A percentile compares a stretch with the other conserved stretches of the same genome.
phyloP scores from a whole-genome alignment of 352 stramenopile species.

The Peronospora destructor region DNA sequence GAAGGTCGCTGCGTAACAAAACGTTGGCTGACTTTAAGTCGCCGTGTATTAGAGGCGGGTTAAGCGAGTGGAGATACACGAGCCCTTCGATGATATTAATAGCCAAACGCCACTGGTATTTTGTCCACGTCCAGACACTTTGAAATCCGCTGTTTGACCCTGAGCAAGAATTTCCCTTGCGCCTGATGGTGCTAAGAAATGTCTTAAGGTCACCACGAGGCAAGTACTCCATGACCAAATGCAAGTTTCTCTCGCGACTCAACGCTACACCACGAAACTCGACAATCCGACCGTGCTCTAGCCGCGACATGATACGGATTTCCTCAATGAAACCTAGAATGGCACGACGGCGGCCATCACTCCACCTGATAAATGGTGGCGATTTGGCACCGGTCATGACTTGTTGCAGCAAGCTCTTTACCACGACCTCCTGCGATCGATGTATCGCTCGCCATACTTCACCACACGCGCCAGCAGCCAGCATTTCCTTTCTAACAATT shows the following conservation, averaged over 20 bases:
- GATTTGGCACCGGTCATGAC: constrained; percentile 9
- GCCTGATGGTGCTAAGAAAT: constrained; percentile 29
- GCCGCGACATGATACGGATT: constrained; percentile 37
- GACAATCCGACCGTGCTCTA: constrained; percentile 48
- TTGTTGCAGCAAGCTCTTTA: constrained; percentile 34
- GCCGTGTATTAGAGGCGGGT: constrained; percentile 31
- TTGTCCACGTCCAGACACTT: constrained; percentile 40
- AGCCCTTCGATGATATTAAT: constrained; percentile 44
- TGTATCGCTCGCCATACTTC: constrained; percentile 46
- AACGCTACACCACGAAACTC: constrained; percentile 44
- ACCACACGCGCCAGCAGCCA: constrained; percentile 32
- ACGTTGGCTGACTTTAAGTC: constrained; percentile 40
- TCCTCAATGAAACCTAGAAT: constrained; percentile 46
- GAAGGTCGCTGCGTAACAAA: constrained; percentile 28
- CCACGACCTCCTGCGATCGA: constrained; percentile 31
- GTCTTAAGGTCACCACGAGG: constrained; percentile 41
- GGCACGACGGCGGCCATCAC: constrained; percentile 14
- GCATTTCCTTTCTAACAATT: constrained; percentile 25
- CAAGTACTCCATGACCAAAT: constrained; percentile 52
- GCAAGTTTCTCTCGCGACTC: constrained; percentile 34
- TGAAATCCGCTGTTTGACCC: constrained; percentile 9
- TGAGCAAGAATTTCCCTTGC: constrained; percentile 12
- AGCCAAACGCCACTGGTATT: constrained; percentile 33
- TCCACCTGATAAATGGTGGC: constrained; percentile 4
- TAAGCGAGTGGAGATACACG: constrained; percentile 43